Evolutionary conservation across 495 filamentous ascomycete species (phyloP).

Genomic region (Cercophora scortea): DNA sequence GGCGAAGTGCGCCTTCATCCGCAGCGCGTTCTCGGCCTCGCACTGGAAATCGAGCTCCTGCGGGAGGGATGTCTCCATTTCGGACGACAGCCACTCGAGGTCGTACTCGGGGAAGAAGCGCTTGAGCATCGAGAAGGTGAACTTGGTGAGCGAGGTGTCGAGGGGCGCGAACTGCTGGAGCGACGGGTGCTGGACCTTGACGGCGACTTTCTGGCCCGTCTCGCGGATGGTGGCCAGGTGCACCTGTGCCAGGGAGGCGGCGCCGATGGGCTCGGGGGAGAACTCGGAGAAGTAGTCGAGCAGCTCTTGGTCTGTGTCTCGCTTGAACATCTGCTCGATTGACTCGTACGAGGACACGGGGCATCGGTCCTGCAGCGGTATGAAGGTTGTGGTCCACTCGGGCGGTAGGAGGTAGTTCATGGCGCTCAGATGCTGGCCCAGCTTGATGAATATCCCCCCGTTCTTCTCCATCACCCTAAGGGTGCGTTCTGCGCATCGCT

Average conservation of each 20-base stretch:
- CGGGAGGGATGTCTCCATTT: slow-evolving; percentile 86
- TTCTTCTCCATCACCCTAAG: slow-evolving; percentile 84
- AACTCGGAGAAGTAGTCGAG: slow-evolving; percentile 81
- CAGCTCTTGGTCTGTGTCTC: slow-evolving; percentile 74
- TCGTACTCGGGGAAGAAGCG: slow-evolving; percentile 96
- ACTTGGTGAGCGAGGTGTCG: slow-evolving; percentile 77
- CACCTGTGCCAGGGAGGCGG: slow-evolving; percentile 91
- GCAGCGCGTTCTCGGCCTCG: slow-evolving; percentile 80
- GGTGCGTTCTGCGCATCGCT: slow-evolving; percentile 80
- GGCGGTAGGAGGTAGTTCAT: slow-evolving; percentile 91
- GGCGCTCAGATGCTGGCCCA: slow-evolving; percentile 93
- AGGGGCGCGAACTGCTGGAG: slow-evolving; percentile 88
- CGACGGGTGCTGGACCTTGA: slow-evolving; percentile 92
- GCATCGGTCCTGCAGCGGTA: slow-evolving; percentile 93
- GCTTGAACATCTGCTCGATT: slow-evolving; percentile 74
- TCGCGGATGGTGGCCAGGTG: slow-evolving; percentile 81
- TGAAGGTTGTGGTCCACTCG: slow-evolving; percentile 95
- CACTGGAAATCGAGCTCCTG: slow-evolving; percentile 84
- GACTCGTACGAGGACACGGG: slow-evolving; percentile 87
- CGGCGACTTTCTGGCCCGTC: slow-evolving; percentile 84
- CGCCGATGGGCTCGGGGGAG: slow-evolving; percentile 71
- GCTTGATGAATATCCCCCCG: slow-evolving; percentile 96
- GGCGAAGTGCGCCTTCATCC: slow-evolving; percentile 70
- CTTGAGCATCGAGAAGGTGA: slow-evolving; percentile 85
- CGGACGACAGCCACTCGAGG: slow-evolving; percentile 86